Base-by-base conservation (phyloP, 2,329 filamentous ascomycete genomes). In the Epichloe bromicola region DNA sequence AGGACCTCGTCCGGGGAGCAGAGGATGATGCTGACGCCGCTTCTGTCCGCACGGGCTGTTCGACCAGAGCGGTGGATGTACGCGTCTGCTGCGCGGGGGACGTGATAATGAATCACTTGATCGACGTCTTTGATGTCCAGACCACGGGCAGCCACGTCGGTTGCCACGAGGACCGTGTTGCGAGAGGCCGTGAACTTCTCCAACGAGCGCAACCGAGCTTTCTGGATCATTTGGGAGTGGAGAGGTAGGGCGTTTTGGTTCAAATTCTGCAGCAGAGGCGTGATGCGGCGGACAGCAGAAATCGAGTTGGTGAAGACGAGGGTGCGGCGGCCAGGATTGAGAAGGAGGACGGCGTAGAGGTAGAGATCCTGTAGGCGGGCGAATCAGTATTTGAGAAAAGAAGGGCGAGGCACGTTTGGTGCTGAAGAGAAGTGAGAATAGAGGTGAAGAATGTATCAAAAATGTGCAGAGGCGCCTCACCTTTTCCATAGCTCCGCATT, bases 301-400 rank as follows among this genome's bases (percentile, higher is more conserved):
- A 98, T 96, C 43, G 90, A 95, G 70, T 98, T 98, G 30, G 90
- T 89, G 66, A 98, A 98, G 46, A 98, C 82, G 3, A 98, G 74
- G 0, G 88, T 89, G 34, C 90, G 85, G 38, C 83, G 79, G 46
- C 83, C 83, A 1, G 87, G 83, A 63, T 95, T 86, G 51, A 95
- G 80, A 2, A 96, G 76, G 0, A 97, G 75, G 8, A 95, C 74
- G 0, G 89, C 79, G 68, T 98, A 98, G 40, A 97, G 82, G 58
- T 91, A 97, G 10, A 98, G 80, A 66, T 98, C 93, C 79, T 86
- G 53, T 30, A 14, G 17, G 20, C 5, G 23, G 30, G 60, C 51
- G 60, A 44, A 54, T 51, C 30, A 50, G 33, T 26, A 2, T 0
- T 11, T 30, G 8, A 15, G 34, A 11, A 34, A 4, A 20, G 34